phyloP scores from a whole-genome alignment of 2,329 filamentous ascomycete genomes.

The Claviceps sp. region DNA sequence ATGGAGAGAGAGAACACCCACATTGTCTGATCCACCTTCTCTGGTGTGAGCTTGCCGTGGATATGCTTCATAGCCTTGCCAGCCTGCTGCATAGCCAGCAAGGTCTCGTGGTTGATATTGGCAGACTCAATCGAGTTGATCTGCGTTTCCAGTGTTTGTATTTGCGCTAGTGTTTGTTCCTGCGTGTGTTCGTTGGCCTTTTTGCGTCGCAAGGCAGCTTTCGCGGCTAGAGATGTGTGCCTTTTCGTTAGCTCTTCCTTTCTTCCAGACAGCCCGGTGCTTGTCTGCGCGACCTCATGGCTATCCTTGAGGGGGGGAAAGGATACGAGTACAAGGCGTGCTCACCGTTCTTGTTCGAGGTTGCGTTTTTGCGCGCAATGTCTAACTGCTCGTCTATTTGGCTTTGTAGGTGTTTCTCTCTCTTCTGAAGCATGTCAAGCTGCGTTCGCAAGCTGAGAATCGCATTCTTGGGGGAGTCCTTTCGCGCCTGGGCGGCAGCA shows the following conservation, averaged over 20 bases:
- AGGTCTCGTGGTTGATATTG: constrained; percentile 96
- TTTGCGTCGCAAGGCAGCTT: constrained; percentile 82
- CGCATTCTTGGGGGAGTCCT: constrained; percentile 92
- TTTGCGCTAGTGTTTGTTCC: constrained; percentile 81
- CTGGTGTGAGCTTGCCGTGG: constrained; percentile 77
- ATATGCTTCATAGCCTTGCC: constrained; percentile 86
- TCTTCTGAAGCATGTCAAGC: constrained; percentile 95
- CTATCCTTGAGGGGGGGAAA: too few species aligned
- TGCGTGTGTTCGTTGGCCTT: constrained; percentile 86
- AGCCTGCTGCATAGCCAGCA: constrained; percentile 86
- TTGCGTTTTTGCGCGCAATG: constrained; percentile 76
- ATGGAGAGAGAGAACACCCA: constrained; percentile 32
- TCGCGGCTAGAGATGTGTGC: constrained; percentile 50
- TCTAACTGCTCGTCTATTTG: constrained; percentile 90
- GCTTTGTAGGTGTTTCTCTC: constrained; percentile 77
- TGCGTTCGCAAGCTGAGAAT: constrained; percentile 79
- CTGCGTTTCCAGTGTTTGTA: constrained; percentile 84
- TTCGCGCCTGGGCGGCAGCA: constrained; percentile 67
- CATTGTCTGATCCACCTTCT: constrained; percentile 94
- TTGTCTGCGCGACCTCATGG: too few species aligned
- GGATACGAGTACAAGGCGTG: background rate
- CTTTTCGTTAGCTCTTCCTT: constrained; percentile 9
- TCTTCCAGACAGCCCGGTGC: too few species aligned
- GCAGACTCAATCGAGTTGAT: constrained; percentile 95
- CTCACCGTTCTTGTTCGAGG: constrained; percentile 80